Conservation (phyloP, 768 basidiomycete genomes). For the Russula lepida region DNA sequence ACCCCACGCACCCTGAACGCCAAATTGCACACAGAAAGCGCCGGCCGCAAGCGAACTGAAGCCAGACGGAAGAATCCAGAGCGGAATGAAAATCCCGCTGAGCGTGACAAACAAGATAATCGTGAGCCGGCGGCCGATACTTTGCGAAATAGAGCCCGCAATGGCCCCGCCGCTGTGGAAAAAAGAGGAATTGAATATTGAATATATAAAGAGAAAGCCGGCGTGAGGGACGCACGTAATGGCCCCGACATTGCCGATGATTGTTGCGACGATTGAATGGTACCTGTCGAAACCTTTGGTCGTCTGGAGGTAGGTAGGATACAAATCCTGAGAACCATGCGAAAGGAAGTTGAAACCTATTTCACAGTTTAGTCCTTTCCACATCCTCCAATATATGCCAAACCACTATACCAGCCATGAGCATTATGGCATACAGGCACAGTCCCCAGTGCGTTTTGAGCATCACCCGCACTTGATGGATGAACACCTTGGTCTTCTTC, state of each 20-base stretch:
- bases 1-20: slow-evolving; percentile 35
- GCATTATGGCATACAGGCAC: slow-evolving; percentile 75
- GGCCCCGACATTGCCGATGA: slow-evolving; percentile 33
- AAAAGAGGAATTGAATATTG: slow-evolving; percentile 13
- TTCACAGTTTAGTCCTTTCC: slow-evolving; percentile 2
- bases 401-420: slow-evolving; percentile 50
- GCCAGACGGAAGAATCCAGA: slow-evolving; percentile 39
- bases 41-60: slow-evolving; percentile 38
- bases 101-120: slow-evolving; percentile 31
- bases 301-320: slow-evolving; percentile 34
- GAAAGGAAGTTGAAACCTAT: slow-evolving; percentile 46
- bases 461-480: slow-evolving; percentile 68
- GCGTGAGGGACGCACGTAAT: slow-evolving; percentile 21
- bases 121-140: slow-evolving; percentile 39
- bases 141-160: slow-evolving; percentile 35
- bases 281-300: slow-evolving; percentile 30
- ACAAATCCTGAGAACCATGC: slow-evolving; percentile 39
- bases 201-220: background rate
- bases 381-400: background rate
- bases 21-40: slow-evolving; percentile 41
- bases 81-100: slow-evolving; percentile 29
- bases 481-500: slow-evolving; percentile 61
- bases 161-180: slow-evolving; percentile 30
- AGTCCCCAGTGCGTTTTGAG: slow-evolving; percentile 72
- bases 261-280: slow-evolving; percentile 35